phyloP scores from a whole-genome alignment of 192 early-diverging fungal genomes.

The Coemansia sp. region DNA sequence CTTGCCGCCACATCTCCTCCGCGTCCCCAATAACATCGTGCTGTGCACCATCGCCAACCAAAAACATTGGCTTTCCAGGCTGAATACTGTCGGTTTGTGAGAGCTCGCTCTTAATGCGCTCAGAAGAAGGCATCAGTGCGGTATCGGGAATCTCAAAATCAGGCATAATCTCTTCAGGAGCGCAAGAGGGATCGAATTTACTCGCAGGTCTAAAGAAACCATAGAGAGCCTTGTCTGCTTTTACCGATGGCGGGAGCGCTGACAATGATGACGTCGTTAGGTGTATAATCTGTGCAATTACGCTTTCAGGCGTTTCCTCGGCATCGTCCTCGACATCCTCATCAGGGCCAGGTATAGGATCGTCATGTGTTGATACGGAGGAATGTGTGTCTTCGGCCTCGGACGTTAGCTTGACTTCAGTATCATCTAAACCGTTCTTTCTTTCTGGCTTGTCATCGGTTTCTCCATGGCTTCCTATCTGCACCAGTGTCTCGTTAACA shows the following conservation, averaged over 20 bases:
- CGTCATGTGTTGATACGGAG: not conserved
- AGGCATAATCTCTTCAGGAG: slow-evolving; percentile 34
- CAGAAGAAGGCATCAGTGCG: slow-evolving; percentile 23
- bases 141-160: slow-evolving; percentile 44
- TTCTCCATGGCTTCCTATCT: not conserved
- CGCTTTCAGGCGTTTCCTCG: slow-evolving; percentile 36
- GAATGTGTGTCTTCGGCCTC: not conserved
- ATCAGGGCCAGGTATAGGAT: not conserved
- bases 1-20: slow-evolving; percentile 46
- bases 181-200: slow-evolving; percentile 39
- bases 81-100: slow-evolving; percentile 21
- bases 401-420: not conserved
- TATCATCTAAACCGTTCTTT: not conserved
- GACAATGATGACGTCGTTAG: slow-evolving; percentile 34
- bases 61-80: slow-evolving; percentile 43
- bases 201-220: slow-evolving; percentile 37
- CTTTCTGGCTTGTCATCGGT: not conserved
- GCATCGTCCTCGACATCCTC: slow-evolving; percentile 10
- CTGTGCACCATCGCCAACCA: slow-evolving; percentile 21
- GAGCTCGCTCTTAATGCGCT: slow-evolving; percentile 22
- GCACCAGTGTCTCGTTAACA: not conserved
- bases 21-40: slow-evolving; percentile 43
- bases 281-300: slow-evolving; percentile 32
- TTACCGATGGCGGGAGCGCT: slow-evolving; percentile 23
- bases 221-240: slow-evolving; percentile 35